These are phyloP conservation scores for Arxiozyma slooffiae DNA, from an alignment of 1,139 yeast species.

Conservation along the genomic window DNA sequence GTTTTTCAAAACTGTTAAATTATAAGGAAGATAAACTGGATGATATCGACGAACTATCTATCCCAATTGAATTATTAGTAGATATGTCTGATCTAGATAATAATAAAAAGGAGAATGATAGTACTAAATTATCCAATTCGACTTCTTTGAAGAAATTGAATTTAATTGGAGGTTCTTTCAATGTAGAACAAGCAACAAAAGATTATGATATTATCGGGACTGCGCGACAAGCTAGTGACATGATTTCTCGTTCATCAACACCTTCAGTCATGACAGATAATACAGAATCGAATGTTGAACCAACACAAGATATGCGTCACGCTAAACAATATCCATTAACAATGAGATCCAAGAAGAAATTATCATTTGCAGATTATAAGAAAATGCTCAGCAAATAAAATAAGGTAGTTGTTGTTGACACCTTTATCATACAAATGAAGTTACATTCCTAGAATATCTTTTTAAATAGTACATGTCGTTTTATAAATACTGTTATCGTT, in stretches of 20 bases:
- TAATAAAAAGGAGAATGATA: not conserved
- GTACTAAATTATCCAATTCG: not conserved
- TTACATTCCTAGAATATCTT: not conserved
- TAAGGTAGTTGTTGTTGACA: not conserved
- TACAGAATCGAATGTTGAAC: not conserved
- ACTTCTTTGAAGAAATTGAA: not conserved
- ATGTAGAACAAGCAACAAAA: not conserved
- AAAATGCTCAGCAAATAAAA: slow-evolving; percentile 44
- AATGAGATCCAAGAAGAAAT: slow-evolving; percentile 39
- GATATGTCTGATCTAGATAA: not conserved
- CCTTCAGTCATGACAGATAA: not conserved
- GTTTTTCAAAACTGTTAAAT: slow-evolving; percentile 2
- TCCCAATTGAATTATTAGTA: slow-evolving; percentile 22
- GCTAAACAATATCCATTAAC: not conserved
- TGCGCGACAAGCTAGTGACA: not conserved
- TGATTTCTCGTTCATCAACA: not conserved
- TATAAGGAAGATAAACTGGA: slow-evolving; percentile 24
- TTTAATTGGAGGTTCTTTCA: not conserved
- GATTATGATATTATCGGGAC: not conserved
- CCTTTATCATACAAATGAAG: not conserved
- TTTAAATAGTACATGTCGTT: not conserved
- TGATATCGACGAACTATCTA: slow-evolving; percentile 22
- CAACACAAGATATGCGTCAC: not conserved
- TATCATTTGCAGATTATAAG: slow-evolving; percentile 77
- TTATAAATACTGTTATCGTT: too few relatives aligned